Conservation (phyloP, 139 green algal species). For the Picochlorum sp. region DNA sequence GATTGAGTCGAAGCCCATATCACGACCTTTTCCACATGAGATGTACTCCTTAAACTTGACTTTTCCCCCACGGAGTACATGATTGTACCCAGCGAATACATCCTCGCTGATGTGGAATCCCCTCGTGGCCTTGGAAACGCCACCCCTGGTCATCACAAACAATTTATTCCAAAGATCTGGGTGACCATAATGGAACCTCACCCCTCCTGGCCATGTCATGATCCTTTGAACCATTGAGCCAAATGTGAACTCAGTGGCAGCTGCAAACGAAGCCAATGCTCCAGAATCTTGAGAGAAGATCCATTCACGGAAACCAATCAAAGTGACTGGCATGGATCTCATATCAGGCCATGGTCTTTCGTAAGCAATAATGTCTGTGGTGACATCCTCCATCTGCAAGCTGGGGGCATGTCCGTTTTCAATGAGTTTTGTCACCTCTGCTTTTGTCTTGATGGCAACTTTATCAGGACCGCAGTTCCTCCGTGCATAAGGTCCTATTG, state of each 20-base stretch:
- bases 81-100: conserved; percentile 70
- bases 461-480: neutral
- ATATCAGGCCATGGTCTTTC: conserved; percentile 24
- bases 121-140: conserved; percentile 48
- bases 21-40: conserved; percentile 69
- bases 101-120: conserved; percentile 55
- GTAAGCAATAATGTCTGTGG: neutral
- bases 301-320: conserved; percentile 62
- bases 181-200: conserved; percentile 86
- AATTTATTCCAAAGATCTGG: conserved; percentile 87
- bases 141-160: conserved; percentile 67
- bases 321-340: conserved; percentile 27
- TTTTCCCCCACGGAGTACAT: conserved; percentile 56
- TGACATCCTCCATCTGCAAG: neutral
- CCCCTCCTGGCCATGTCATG: conserved; percentile 57
- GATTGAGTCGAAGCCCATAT: conserved; percentile 90
- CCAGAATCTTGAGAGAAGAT: conserved; percentile 59
- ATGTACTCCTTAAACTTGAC: conserved; percentile 85
- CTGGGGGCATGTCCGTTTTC: neutral
- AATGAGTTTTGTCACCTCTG: neutral
- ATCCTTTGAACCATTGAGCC: conserved; percentile 65
- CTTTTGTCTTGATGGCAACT: neutral
- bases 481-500: neutral
- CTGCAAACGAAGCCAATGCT: conserved; percentile 62
- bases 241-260: conserved; percentile 65